Evolutionary conservation across 1,139 yeast species (phyloP), one percentile per base, ranked within the genome.

Genomic region (Sugiyamaella neomexicana): DNA sequence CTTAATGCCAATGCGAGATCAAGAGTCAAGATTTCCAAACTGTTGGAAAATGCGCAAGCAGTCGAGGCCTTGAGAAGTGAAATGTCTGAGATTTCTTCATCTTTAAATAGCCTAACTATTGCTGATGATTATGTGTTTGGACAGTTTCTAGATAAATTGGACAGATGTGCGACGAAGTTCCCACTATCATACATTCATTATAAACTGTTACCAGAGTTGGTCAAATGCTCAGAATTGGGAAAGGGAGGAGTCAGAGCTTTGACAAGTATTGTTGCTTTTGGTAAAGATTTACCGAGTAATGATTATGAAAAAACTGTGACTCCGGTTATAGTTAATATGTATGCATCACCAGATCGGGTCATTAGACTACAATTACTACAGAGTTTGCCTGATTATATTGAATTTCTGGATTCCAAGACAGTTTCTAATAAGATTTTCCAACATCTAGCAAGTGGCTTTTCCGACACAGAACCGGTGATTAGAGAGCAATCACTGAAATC

Each of bases 401-500:
- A 73, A 1, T 71, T 72, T 44, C 70, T 89, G 27, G 75, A 82
- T 3, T 55, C 55, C 42, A 83, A 82, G 50, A 89, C 85, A 46
- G 79, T 90, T 5, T 86, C 87, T 59, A 84, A 79, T 64, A 83
- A 80, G 62, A 77, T 93, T 2, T 89, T 89, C 68, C 81, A 81
- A 10, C 79, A 79, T 49, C 76, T 89, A 62, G 74, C 85, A 10
- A 82, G 86, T 17, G 98, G 98, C 0, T 86, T 93, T 64, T 83
- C 85, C 38, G 99, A 93, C 67, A 82, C 96, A 0, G 91, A 89
- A 66, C 81, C 85, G 7, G 79, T 85, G 37, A 81, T 93, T 47
- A 76, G 98, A 58, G 90, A 88, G 62, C 89, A 86, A 42, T 88
- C 98, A 0, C 75, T 93, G 45, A 85, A 85, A 52, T 81, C 91